These are phyloP conservation scores for Botrytis tulipae DNA, from an alignment of 2,329 filamentous ascomycete species.

Conservation along the genomic window DNA sequence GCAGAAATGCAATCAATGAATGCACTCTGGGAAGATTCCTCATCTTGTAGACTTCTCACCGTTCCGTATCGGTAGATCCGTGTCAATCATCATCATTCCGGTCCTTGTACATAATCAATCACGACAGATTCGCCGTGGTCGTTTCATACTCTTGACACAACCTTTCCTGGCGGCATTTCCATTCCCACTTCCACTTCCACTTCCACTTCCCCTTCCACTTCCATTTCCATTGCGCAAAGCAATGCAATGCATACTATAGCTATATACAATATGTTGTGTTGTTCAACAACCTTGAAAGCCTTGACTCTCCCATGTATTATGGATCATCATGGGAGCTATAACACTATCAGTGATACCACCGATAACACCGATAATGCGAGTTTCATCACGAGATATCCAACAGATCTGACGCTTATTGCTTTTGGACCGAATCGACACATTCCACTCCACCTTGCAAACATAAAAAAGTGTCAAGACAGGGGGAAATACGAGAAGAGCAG, in stretches of 20 bases:
- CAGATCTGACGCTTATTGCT: neutral
- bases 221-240: neutral
- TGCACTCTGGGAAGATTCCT: neutral
- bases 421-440: neutral
- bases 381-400: conserved; percentile 8
- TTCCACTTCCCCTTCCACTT: neutral
- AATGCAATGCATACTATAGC: neutral
- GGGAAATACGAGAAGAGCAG: neutral
- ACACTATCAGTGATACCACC: neutral
- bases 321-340: neutral
- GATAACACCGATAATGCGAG: neutral
- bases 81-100: neutral
- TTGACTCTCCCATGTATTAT: neutral
- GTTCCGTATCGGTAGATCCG: neutral
- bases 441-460: neutral
- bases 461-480: neutral
- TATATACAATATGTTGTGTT: neutral
- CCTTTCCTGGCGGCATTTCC: neutral
- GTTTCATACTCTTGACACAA: neutral
- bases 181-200: too few species aligned
- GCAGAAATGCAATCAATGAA: too few species aligned
- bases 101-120: neutral
- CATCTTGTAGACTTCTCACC: neutral
- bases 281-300: neutral
- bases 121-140: neutral